Evolutionary conservation across 2,329 filamentous ascomycete species (phyloP).

Genomic region (Beauveria caledonica): DNA sequence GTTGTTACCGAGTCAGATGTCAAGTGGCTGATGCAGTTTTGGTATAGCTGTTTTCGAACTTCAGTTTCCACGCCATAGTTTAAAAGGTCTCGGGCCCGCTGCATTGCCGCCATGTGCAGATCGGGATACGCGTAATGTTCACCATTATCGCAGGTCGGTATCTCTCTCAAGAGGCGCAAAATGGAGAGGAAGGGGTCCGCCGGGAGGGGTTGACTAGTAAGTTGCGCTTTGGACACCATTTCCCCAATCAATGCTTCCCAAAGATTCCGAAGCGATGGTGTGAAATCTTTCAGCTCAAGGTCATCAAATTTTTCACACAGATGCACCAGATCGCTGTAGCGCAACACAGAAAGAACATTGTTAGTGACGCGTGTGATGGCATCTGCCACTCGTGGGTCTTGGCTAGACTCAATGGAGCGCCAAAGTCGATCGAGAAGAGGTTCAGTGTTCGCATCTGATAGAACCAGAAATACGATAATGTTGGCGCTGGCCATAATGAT

Average conservation of each 20-base stretch:
- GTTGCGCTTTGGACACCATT: slow-evolving; percentile 35
- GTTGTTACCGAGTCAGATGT: slow-evolving; percentile 52
- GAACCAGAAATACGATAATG: slow-evolving; percentile 78
- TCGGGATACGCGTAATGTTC: slow-evolving; percentile 50
- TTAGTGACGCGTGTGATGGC: slow-evolving; percentile 63
- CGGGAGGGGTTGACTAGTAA: slow-evolving; percentile 26
- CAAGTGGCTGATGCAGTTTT: slow-evolving; percentile 61
- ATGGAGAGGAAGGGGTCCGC: slow-evolving; percentile 43
- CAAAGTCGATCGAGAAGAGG: slow-evolving; percentile 74
- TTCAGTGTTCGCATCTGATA: slow-evolving; percentile 64
- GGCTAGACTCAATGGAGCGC: slow-evolving; percentile 71
- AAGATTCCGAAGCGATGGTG: slow-evolving; percentile 51
- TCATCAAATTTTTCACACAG: slow-evolving; percentile 60
- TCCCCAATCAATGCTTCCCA: slow-evolving; percentile 49
- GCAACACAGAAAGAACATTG: slow-evolving; percentile 40
- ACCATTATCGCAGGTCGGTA: slow-evolving; percentile 47
- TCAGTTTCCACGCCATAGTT: slow-evolving; percentile 42
- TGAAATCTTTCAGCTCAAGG: slow-evolving; percentile 37
- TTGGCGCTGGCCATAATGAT: slow-evolving; percentile 75
- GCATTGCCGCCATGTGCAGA: slow-evolving; percentile 55
- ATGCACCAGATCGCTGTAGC: slow-evolving; percentile 47
- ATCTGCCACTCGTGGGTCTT: slow-evolving; percentile 76
- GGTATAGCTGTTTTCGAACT: slow-evolving; percentile 55
- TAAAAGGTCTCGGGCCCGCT: slow-evolving; percentile 54
- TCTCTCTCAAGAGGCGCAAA: slow-evolving; percentile 63